Evolutionary conservation across 208 protist genomes (phyloP).

Genomic region (Acanthamoeba culbertsoni): DNA sequence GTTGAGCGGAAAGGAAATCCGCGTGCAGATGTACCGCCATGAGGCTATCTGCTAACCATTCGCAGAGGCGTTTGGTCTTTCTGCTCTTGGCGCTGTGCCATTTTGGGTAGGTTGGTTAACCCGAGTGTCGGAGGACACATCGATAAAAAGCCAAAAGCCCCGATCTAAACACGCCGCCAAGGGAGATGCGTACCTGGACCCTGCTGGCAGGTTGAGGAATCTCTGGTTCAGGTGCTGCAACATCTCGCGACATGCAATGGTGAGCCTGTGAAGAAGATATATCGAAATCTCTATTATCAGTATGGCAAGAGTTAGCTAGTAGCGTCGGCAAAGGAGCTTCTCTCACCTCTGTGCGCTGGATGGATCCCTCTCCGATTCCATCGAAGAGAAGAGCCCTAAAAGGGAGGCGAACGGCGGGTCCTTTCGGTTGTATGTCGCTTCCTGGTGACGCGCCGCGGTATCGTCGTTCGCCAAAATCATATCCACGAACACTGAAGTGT

Average conservation of each 20-base stretch:
- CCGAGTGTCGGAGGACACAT: no score
- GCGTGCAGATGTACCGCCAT: neutral
- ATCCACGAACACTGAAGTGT: neutral
- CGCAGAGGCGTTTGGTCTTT: neutral
- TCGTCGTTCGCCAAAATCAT: neutral
- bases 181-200: neutral
- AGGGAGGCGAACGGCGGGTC: neutral
- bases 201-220: neutral
- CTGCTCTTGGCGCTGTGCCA: no score
- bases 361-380: neutral
- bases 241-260: neutral
- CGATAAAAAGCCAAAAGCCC: no score
- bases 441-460: neutral
- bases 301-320: neutral
- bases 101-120: no score
- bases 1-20: no score
- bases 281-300: neutral
- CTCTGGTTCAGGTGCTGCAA: neutral
- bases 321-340: neutral
- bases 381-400: neutral
- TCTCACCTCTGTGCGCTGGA: neutral
- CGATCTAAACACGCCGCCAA: no score
- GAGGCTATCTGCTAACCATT: neutral
- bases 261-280: neutral
- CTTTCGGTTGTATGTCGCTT: neutral